Evolutionary conservation across 495 filamentous ascomycete genomes (phyloP).

Genomic region (Penicillium nucicola): DNA sequence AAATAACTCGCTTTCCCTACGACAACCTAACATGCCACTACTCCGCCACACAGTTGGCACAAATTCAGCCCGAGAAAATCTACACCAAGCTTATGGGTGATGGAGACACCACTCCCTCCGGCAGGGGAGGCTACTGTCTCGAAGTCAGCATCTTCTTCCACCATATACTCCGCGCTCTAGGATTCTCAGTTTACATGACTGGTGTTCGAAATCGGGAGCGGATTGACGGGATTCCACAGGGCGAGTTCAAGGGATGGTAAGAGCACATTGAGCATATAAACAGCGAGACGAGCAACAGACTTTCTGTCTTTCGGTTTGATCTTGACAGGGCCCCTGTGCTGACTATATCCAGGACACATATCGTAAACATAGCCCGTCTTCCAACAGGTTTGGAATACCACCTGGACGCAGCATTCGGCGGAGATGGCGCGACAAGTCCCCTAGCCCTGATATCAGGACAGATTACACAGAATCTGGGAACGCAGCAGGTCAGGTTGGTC

Average conservation of each 20-base stretch:
- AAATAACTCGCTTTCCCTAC: constrained; percentile 63
- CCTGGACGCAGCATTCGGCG: constrained; percentile 73
- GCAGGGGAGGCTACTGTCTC: constrained; percentile 77
- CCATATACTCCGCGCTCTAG: constrained; percentile 58
- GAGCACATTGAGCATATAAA: neutral
- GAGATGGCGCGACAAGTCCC: constrained; percentile 55
- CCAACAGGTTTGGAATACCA: constrained; percentile 44
- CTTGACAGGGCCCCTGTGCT: no score
- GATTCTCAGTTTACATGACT: constrained; percentile 54
- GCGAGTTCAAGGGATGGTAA: constrained; percentile 43
- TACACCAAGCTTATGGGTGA: constrained; percentile 60
- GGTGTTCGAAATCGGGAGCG: constrained; percentile 40
- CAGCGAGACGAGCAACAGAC: neutral
- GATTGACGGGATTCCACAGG: constrained; percentile 26
- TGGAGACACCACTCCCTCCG: constrained; percentile 22
- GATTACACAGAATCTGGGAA: constrained; percentile 39
- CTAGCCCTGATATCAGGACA: constrained; percentile 44
- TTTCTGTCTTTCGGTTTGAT: neutral
- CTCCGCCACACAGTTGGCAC: constrained; percentile 46
- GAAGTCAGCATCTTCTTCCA: constrained; percentile 69
- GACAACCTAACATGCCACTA: constrained; percentile 64
- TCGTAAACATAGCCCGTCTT: constrained; percentile 66
- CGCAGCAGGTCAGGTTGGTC: constrained; percentile 49
- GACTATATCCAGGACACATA: constrained; percentile 53
- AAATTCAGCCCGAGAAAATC: constrained; percentile 54